Evolutionary conservation across 768 basidiomycete genomes (phyloP), one percentile per base, ranked within the genome.

Genomic region (Termitomyces sp.): DNA sequence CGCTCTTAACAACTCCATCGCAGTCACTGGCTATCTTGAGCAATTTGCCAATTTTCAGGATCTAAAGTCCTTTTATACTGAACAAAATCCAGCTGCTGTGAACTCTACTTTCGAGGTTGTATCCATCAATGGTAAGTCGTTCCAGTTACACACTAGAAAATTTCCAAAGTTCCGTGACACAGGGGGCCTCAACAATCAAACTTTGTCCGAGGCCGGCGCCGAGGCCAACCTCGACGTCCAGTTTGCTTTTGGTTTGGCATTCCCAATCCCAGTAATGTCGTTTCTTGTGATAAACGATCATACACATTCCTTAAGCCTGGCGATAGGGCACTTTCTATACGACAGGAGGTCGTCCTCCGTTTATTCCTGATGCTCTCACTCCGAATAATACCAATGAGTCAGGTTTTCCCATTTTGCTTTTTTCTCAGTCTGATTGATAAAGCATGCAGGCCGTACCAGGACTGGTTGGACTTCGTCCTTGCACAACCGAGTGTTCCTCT

Each of bases 181-280:
- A 85, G 87, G 79, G 54, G 86, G 85, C 10, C 38, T 70, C 54
- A 86, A 88, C 62, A 78, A 80, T 59, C 87, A 90, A 64, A 79
- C 63, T 30, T 52, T 71, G 12, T 65, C 65, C 0, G 72, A 71
- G n/a, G 81, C 86, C 16, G 86, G 86, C 4, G 65, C 59, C 3
- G 88, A 90, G 68, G 88, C 86, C 7, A 76, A 84, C 58, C 72
- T 88, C 24, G 86, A 88, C 58, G 76, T 78, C 6, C 84, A 88
- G 62, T 86, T 82, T 65, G 84, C 78, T 0, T 83, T 79, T 54
- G 87, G 87, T 10, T 61, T 88, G 24, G 76, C 83, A 1, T 77
- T 78, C 64, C 88, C 88, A 1, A 84, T 81, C 13, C 78, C 81
- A 4, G 76, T 77, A 57, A 59, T 28, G 18, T 6, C n/a, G 5